Conservation (phyloP, 2,329 filamentous ascomycete species). For the Sporothrix phasma region DNA sequence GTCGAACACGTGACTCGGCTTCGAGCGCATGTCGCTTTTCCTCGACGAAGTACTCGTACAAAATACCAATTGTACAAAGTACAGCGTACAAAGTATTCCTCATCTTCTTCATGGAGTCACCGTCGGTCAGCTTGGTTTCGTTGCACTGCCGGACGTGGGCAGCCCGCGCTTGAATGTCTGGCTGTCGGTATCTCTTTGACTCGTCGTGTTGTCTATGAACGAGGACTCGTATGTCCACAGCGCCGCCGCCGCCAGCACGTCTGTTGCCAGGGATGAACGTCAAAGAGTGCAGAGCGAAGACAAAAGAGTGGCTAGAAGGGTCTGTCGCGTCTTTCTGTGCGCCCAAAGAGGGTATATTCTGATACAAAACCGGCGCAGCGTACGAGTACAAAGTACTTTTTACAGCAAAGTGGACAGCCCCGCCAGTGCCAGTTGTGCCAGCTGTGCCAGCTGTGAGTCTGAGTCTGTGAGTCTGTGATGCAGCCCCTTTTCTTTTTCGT, state of each 20-base stretch:
- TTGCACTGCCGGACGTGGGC: not conserved
- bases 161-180: constrained; percentile 1
- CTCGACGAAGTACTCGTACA: too few species aligned
- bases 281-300: not conserved
- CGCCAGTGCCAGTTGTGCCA: not conserved
- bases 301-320: not conserved
- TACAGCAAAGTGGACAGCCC: too few species aligned
- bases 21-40: too few species aligned
- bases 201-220: not conserved
- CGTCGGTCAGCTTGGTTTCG: not conserved
- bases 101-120: not conserved
- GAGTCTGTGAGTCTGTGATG: not conserved
- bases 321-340: not conserved
- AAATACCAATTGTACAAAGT: too few species aligned
- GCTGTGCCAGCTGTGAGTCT: not conserved
- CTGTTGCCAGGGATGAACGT: constrained; percentile 2
- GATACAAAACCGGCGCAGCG: not conserved
- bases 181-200: not conserved
- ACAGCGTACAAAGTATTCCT: not conserved
- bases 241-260: not conserved
- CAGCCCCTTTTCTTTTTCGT: not conserved
- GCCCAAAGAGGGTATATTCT: constrained; percentile 1
- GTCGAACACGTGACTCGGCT: constrained; percentile 2
- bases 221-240: not conserved
- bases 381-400: too few species aligned